Conservation (phyloP, 768 basidiomycete species). For the Boletales sp. region DNA sequence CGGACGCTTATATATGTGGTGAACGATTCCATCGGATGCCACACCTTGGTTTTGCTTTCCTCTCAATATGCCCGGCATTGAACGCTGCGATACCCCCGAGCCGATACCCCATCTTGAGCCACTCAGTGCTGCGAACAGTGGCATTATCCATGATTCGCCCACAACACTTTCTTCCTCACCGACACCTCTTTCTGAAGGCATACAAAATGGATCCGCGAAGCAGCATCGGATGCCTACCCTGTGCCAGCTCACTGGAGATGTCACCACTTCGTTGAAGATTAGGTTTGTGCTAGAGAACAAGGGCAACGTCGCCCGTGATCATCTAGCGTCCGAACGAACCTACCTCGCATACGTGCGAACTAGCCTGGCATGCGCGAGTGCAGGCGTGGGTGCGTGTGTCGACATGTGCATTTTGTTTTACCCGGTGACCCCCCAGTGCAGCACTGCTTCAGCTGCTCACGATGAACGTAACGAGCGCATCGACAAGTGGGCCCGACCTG, state of each 20-base stretch:
- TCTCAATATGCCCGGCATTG: slow-evolving; percentile 12
- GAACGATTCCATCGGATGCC: too few relatives aligned
- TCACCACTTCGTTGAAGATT: slow-evolving; percentile 15
- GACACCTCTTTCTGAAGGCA: neutral
- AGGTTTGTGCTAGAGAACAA: slow-evolving; percentile 48
- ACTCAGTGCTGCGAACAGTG: slow-evolving; percentile 12
- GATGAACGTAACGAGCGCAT: slow-evolving; percentile 19
- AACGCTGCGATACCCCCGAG: neutral
- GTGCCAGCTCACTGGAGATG: neutral
- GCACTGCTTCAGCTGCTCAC: slow-evolving; percentile 57
- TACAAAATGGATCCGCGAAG: too few relatives aligned
- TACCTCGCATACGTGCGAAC: slow-evolving; percentile 66
- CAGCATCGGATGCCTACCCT: neutral
- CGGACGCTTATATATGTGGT: too few relatives aligned
- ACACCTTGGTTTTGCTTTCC: neutral
- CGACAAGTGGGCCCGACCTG: neutral
- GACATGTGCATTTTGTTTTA: too few relatives aligned
- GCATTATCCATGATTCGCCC: slow-evolving; percentile 4
- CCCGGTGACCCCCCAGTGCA: neutral
- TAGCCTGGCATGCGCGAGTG: slow-evolving; percentile 54
- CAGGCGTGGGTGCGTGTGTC: slow-evolving; percentile 52
- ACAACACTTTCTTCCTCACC: neutral
- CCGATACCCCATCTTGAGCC: slow-evolving; percentile 20
- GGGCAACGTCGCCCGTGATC: slow-evolving; percentile 62
- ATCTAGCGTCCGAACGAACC: slow-evolving; percentile 60